A percentile compares a stretch with the other conserved stretches of the same genome.
Evolutionary conservation across 192 early-diverging fungal genomes (phyloP).

Genomic region (Backusella sp.): DNA sequence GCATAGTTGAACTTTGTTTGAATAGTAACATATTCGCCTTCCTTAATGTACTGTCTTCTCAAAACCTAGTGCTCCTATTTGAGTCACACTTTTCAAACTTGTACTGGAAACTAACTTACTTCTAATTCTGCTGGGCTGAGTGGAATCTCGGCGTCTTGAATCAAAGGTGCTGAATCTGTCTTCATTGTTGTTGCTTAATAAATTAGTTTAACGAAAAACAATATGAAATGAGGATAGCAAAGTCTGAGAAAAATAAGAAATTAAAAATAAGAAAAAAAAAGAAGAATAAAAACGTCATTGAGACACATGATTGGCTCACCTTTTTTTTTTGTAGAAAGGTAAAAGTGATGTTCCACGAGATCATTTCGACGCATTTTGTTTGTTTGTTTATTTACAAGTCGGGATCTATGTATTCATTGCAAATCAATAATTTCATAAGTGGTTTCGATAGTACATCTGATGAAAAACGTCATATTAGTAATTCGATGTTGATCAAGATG

Average conservation of each 20-base stretch:
- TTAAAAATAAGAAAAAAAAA: background rate
- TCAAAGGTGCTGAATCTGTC: constrained; percentile 17
- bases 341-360: no score
- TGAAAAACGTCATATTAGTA: no score
- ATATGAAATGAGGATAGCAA: background rate
- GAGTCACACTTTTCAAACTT: background rate
- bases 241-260: background rate
- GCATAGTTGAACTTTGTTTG: constrained; percentile 98
- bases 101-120: background rate
- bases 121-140: constrained; percentile 23
- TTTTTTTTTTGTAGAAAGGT: no score
- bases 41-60: constrained; percentile 68
- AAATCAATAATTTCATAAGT: no score
- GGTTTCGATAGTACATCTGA: no score
- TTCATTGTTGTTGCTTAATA: constrained; percentile 8
- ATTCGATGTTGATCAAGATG: no score
- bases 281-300: no score
- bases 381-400: no score
- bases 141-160: constrained; percentile 27
- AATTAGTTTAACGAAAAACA: background rate
- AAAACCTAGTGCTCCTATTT: constrained; percentile 47
- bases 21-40: constrained; percentile 60
- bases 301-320: no score
- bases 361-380: no score
- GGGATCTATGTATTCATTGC: no score